These are phyloP conservation scores for Murraya paniculata DNA, from an alignment of 345 rosid genomes.

Conservation along the genomic window DNA sequence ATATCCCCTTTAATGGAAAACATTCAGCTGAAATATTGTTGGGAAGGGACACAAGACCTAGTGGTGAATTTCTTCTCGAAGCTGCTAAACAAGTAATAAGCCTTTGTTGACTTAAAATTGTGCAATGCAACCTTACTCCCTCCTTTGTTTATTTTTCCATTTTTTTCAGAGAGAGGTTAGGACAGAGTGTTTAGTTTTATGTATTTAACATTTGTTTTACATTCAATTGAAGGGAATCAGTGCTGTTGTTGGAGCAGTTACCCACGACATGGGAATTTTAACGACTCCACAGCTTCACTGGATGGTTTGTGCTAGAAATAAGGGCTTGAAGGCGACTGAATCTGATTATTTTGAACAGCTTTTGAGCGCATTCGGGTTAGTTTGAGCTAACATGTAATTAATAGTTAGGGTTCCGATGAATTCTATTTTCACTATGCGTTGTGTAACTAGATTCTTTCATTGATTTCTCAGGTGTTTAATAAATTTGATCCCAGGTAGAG, in stretches of 20 bases:
- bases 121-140: background rate
- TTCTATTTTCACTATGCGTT: background rate
- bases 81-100: constrained; percentile 60
- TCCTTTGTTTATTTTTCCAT: background rate
- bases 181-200: background rate
- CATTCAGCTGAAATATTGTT: constrained; percentile 54
- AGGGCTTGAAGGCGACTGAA: constrained; percentile 64
- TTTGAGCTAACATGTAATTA: constrained; percentile 1
- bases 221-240: constrained; percentile 51
- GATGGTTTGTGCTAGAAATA: constrained; percentile 90
- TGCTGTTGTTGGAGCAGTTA: constrained; percentile 61
- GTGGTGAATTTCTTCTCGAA: constrained; percentile 83
- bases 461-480: constrained; percentile 50
- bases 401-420: background rate
- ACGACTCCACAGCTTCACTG: constrained; percentile 95
- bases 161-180: background rate
- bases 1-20: constrained; percentile 46
- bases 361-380: constrained; percentile 62
- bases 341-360: constrained; percentile 74
- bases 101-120: background rate
- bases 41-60: constrained; percentile 96
- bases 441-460: constrained; percentile 12
- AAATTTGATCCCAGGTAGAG: constrained; percentile 53
- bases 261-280: constrained; percentile 66
- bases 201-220: constrained; percentile 9